Percentiles rank a stretch among this genome's conserved stretches.
Conservation (phyloP, 1,284 basidiomycete genomes). For the Trametes sp. region DNA sequence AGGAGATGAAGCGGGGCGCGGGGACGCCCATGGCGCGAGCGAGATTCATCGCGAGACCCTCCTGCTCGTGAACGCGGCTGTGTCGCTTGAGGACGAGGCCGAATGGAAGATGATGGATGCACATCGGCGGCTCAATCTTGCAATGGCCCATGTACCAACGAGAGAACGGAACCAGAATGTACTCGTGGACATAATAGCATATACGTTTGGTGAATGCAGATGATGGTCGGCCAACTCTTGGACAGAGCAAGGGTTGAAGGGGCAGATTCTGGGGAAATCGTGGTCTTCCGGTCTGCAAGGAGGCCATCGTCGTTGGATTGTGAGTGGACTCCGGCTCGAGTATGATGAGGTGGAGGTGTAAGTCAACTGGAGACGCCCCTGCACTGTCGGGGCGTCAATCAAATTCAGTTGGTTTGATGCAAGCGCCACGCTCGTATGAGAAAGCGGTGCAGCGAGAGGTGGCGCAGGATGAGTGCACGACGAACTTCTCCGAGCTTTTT, state of each 20-base stretch:
- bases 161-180: constrained; percentile 6
- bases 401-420: neutral
- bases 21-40: constrained; percentile 29
- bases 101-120: constrained; percentile 15
- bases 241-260: constrained; percentile 4
- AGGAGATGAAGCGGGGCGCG: constrained; percentile 28
- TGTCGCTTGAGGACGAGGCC: constrained; percentile 17
- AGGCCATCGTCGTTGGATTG: too few species aligned
- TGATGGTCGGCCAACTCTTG: constrained; percentile 7
- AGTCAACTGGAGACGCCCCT: too few species aligned
- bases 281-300: too few species aligned
- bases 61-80: constrained; percentile 22
- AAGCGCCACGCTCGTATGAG: neutral
- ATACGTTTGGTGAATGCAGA: constrained; percentile 14
- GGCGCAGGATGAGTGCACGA: too few species aligned
- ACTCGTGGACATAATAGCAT: constrained; percentile 21
- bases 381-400: too few species aligned
- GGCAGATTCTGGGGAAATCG: neutral
- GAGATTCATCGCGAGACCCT: constrained; percentile 27
- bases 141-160: neutral
- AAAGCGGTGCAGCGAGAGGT: too few species aligned
- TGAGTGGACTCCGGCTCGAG: too few species aligned
- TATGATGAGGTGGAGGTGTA: too few species aligned
- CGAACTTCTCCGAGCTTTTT: too few species aligned
- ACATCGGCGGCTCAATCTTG: neutral